Evolutionary conservation across 106 monocot species (phyloP).

Genomic region (Dendrobium catenatum): DNA sequence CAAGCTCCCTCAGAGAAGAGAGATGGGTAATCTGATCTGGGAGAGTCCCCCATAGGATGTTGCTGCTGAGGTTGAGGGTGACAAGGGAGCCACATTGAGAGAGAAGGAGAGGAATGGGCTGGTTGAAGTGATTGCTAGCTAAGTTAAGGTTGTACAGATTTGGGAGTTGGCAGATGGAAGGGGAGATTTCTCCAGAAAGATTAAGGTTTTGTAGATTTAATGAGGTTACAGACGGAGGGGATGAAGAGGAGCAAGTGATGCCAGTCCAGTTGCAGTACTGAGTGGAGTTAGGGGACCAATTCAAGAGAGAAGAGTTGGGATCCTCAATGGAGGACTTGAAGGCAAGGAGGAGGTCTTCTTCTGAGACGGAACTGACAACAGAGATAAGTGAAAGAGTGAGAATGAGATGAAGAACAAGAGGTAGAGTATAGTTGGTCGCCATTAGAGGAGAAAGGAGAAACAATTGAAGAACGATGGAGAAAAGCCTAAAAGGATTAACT

Average conservation of each 20-base stretch:
- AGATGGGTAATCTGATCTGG: conserved; percentile 51
- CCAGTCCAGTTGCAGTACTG: conserved; percentile 53
- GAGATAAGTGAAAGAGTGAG: conserved; percentile 9
- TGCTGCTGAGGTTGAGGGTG: conserved; percentile 53
- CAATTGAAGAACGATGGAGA: not conserved
- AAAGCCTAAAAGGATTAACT: not conserved
- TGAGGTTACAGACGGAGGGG: conserved; percentile 19
- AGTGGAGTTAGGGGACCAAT: conserved; percentile 32
- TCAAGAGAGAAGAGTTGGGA: conserved; percentile 38
- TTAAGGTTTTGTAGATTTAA: conserved; percentile 44
- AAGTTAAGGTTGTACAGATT: conserved; percentile 44
- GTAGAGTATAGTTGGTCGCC: not conserved
- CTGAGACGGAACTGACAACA: conserved; percentile 11
- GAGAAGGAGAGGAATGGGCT: conserved; percentile 47
- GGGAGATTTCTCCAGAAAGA: conserved; percentile 53
- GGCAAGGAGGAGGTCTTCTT: conserved; percentile 43
- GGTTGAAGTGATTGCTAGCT: conserved; percentile 51
- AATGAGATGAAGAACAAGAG: conserved; percentile 13
- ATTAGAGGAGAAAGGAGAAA: not conserved
- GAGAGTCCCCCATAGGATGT: conserved; percentile 49
- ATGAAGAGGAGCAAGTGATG: conserved; percentile 34
- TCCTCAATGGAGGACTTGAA: conserved; percentile 60
- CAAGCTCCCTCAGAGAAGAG: conserved; percentile 33
- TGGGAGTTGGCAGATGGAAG: conserved; percentile 43
- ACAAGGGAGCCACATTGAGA: conserved; percentile 35